These are phyloP conservation scores for Ramalina intermedia DNA, from an alignment of 495 filamentous ascomycete genomes.

Conservation along the genomic window DNA sequence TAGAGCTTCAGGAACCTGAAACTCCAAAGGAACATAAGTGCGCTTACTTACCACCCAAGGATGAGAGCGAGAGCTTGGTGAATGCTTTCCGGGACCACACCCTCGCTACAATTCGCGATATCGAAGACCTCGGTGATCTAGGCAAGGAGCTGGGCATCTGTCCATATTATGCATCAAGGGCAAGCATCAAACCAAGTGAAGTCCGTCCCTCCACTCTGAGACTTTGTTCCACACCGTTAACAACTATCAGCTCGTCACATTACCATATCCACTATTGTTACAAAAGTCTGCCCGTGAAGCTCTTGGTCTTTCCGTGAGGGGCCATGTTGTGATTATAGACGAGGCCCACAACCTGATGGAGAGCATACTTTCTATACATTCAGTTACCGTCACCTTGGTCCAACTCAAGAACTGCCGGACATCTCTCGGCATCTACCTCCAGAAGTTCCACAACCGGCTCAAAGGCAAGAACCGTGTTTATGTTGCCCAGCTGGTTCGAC, in stretches of 20 bases:
- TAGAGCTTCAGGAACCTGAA: conserved; percentile 71
- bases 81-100: conserved; percentile 80
- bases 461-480: conserved; percentile 90
- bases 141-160: conserved; percentile 74
- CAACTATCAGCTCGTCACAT: conserved; percentile 61
- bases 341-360: conserved; percentile 98
- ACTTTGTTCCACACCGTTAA: conserved; percentile 8
- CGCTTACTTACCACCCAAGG: conserved; percentile 64
- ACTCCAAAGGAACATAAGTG: conserved; percentile 57
- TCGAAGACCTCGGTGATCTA: conserved; percentile 72
- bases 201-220: conserved; percentile 21
- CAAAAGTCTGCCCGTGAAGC: conserved; percentile 85
- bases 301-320: conserved; percentile 69
- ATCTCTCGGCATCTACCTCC: conserved; percentile 68
- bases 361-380: conserved; percentile 77
- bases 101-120: conserved; percentile 75
- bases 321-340: conserved; percentile 83
- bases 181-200: conserved; percentile 67
- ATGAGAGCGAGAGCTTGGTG: conserved; percentile 54
- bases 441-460: conserved; percentile 72
- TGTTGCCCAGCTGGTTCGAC: conserved; percentile 68
- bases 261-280: conserved; percentile 83
- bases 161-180: conserved; percentile 87
- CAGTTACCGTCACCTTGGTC: conserved; percentile 53
- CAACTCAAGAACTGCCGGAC: conserved; percentile 58